These are phyloP conservation scores for Pyrus communis DNA, from an alignment of 306 rosid genomes.

Conservation along the genomic window DNA sequence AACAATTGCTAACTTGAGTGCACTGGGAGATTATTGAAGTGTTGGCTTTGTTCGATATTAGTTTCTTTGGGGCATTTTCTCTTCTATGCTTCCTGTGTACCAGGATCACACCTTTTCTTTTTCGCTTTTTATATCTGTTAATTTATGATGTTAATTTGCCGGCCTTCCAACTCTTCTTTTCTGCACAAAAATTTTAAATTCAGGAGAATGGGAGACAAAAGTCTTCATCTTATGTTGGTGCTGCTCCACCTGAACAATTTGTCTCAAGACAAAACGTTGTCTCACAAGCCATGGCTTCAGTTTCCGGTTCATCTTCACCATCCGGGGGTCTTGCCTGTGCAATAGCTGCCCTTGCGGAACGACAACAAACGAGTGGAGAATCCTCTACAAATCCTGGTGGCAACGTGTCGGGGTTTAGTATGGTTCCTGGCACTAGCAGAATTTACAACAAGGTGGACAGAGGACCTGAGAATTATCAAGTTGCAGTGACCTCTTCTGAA, in stretches of 20 bases:
- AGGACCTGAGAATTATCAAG: conserved; percentile 46
- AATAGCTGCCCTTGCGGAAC: conserved; percentile 97
- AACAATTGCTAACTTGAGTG: not conserved
- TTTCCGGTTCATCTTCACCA: conserved; percentile 67
- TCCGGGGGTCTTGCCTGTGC: conserved; percentile 97
- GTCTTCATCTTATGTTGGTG: conserved; percentile 34
- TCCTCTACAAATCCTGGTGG: conserved; percentile 34
- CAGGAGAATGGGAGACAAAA: conserved; percentile 80
- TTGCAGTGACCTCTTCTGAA: conserved; percentile 37
- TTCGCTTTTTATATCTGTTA: not conserved
- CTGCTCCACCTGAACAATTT: conserved; percentile 43
- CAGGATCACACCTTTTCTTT: not conserved
- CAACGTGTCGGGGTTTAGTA: conserved; percentile 40
- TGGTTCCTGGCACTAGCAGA: conserved; percentile 48
- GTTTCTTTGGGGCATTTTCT: not conserved
- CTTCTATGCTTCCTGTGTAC: not conserved
- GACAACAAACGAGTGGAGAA: conserved; percentile 71
- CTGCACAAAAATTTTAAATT: not conserved
- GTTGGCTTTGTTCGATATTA: not conserved
- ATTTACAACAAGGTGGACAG: conserved; percentile 47
- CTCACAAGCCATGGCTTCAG: conserved; percentile 34
- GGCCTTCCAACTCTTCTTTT: not conserved
- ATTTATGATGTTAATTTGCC: not conserved
- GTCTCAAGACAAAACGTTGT: conserved; percentile 31
- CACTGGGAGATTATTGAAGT: not conserved